These are phyloP conservation scores for Exophiala alcalophila DNA, from an alignment of 2,329 filamentous ascomycete genomes.

Conservation along the genomic window DNA sequence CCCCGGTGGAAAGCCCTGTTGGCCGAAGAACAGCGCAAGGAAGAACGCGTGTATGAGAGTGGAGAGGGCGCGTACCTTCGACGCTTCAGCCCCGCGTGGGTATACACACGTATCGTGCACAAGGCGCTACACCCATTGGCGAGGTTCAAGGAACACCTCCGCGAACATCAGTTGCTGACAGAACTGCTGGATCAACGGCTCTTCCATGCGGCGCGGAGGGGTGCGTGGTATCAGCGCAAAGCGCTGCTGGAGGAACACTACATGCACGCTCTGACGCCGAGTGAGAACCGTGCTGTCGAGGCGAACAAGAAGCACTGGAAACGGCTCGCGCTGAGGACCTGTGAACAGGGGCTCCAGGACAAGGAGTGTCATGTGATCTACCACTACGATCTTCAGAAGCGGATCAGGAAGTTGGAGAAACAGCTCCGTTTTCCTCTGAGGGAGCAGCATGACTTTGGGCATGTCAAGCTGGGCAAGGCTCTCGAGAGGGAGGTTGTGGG, in stretches of 20 bases:
- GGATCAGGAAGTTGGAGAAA: constrained; percentile 86
- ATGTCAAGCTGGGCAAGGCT: constrained; percentile 74
- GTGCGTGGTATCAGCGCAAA: constrained; percentile 93
- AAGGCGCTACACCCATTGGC: constrained; percentile 78
- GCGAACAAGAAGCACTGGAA: constrained; percentile 80
- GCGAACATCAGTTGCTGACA: constrained; percentile 69
- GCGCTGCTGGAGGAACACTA: constrained; percentile 94
- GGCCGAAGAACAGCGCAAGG: constrained; percentile 71
- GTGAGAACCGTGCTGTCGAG: constrained; percentile 51
- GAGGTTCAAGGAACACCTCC: constrained; percentile 73
- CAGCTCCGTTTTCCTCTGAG: constrained; percentile 77
- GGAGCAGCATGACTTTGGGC: constrained; percentile 87
- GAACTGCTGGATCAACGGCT: constrained; percentile 77
- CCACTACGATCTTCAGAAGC: constrained; percentile 92
- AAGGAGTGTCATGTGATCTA: constrained; percentile 85
- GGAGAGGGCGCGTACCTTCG: constrained; percentile 87
- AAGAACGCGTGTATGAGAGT: constrained; percentile 71
- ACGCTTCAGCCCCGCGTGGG: constrained; percentile 85
- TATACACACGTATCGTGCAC: constrained; percentile 89
- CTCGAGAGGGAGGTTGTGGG: constrained; percentile 73
- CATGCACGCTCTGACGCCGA: constrained; percentile 64
- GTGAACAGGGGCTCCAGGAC: constrained; percentile 82
- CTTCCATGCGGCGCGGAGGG: constrained; percentile 80
- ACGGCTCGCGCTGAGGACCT: constrained; percentile 70
- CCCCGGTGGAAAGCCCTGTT: constrained; percentile 76